Conservation (phyloP, 2,329 filamentous ascomycete genomes). For the Falciphora oryzae region DNA sequence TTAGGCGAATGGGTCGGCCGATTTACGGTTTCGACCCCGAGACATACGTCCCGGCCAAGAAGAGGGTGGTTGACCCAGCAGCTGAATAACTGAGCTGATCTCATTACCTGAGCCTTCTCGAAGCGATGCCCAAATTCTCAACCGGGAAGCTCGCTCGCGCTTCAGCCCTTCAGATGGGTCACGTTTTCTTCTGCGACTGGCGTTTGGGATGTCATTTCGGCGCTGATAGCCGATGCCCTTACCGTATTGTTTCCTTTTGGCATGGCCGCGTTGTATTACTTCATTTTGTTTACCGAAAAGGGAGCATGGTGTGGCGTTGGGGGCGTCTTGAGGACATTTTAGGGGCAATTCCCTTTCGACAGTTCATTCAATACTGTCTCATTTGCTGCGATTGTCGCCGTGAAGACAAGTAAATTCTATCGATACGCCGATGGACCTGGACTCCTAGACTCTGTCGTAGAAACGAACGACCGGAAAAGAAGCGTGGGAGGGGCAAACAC, state of each 20-base stretch:
- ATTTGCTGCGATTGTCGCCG: too few relatives aligned
- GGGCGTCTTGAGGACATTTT: background rate
- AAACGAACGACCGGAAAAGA: too few relatives aligned
- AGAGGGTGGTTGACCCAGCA: background rate
- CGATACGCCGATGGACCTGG: too few relatives aligned
- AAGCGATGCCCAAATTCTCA: background rate
- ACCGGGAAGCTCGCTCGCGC: background rate
- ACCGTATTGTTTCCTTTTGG: background rate
- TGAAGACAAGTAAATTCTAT: too few relatives aligned
- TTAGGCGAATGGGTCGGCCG: conserved; percentile 42
- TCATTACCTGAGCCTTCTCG: background rate
- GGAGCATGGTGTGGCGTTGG: background rate
- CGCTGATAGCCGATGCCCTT: background rate
- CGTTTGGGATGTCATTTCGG: background rate
- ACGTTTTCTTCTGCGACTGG: background rate
- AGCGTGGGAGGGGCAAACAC: too few relatives aligned
- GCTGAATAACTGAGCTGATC: background rate
- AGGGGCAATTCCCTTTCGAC: too few relatives aligned
- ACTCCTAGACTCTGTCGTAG: too few relatives aligned
- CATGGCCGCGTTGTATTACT: too few relatives aligned
- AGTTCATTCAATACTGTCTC: too few relatives aligned
- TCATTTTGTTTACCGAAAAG: background rate
- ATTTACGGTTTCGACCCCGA: conserved; percentile 54
- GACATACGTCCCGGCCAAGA: conserved; percentile 20
- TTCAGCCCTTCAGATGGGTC: background rate